Evolutionary conservation across 2,329 filamentous ascomycete genomes (phyloP), one percentile per base, ranked within the genome.

Genomic region (Ophiostoma australiae): DNA sequence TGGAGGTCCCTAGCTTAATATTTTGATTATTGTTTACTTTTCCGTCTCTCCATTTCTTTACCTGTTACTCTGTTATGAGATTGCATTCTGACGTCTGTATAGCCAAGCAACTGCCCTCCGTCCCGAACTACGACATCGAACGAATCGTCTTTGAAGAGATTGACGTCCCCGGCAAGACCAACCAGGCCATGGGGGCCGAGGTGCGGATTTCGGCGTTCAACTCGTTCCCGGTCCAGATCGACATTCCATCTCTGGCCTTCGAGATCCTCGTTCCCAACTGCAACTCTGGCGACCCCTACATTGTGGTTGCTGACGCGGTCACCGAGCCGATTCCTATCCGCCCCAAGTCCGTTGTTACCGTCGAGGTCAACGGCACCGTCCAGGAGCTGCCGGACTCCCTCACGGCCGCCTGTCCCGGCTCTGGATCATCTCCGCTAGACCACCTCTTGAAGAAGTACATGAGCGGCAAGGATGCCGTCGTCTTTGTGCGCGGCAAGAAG

Each of bases 231-330:
- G 79, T 99, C 69, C 86, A 89, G 72, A 82, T 97, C 70, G 86
- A 87, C 31, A 83, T 97, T 27, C 95, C 95, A 15, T 84, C 90
- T 52, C 87, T 98, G 71, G 89, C 87, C 0, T 97, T 98, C 77
- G 89, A 94, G 73, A 88, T 98, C 39, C 83, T 97, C 67, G 89
- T 98, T 6, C 90, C 92, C 63, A 93, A 93, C 73, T 99, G 95
- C 80, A 84, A 86, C 35, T 83, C 86, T 4, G 82, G 87, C 31
- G 89, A 95, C 71, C 86, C 90, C 3, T 88, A 89, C 73, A 95
- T 99, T 76, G 84, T 88, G 74, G 85, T 98, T 70, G 94, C 92
- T 3, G 88, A 91, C 76, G 93, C 92, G 8, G 84, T 84, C 23
- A 96, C 92, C 0, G 84, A 86, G 23, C 80, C 84, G 55, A 82